Base-by-base conservation (phyloP, 352 stramenopile genomes). In the Thraustochytrium striatum region DNA sequence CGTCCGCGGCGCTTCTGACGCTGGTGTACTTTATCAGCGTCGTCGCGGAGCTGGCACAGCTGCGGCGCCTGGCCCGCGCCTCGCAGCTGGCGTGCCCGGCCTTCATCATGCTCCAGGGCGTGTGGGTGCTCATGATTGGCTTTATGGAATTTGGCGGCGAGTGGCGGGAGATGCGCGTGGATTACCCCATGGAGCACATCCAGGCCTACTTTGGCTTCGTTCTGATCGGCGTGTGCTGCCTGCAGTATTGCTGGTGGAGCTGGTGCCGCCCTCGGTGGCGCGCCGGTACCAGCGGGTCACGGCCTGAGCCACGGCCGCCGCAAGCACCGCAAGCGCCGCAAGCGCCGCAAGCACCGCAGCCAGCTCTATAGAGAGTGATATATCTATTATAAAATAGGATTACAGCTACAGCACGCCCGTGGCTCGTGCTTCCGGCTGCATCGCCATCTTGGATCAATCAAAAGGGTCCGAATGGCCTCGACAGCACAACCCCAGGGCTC, bases 81-180 rank as follows among this genome's bases (percentile, higher is more conserved):
- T 33, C 41, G 0, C 59, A 70, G 59, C 59, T 70, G 19, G 16
- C 21, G 0, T 70, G 59, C 59, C 59, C 59, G 3, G 59, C 5
- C 32, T 70, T 70, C 25, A 33, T 70, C 41, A 19, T 70, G 3
- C 50, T 70, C 35, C 59, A 70, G 41, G 59, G 59, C 59, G 32
- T 21, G 8, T 70, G 59, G 59, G 53, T 70, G 25, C 53, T 33
- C 59, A 5, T 70, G 35, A 70, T 70, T 52, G 59, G 59, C 30
- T 70, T 70, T 38, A 33, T 38, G 7, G 25, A 38, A 5, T 70
- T 38, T 1, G 59, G 59, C 30, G n/a, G n/a, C n/a, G n/a, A n/a
- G n/a, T n/a, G n/a, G n/a, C n/a, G n/a, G n/a, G 59, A 70, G 59
- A 70, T 70, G 59, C 59, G 53, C 59, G 59, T 53, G 25, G n/a